Evolutionary conservation across 176 grass and related monocot species (phyloP).

Genomic region (bread wheat (Triticum aestivum)): DNA sequence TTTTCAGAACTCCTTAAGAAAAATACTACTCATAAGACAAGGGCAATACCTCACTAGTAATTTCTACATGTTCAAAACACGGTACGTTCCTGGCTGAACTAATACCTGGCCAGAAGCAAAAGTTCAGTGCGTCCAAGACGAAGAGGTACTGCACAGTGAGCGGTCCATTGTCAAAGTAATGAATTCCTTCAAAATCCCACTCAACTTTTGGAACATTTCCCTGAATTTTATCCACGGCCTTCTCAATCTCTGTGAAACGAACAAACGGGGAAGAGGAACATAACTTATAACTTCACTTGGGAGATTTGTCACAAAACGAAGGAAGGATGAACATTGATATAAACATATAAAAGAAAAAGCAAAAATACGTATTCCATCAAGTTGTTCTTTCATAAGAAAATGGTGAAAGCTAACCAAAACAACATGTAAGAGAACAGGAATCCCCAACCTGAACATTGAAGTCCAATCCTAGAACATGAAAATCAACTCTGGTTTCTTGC

Average conservation of each 20-base stretch:
- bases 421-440: not conserved
- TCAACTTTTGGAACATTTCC: slow-evolving; percentile 78
- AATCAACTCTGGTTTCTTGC: not conserved
- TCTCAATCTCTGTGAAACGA: slow-evolving; percentile 71
- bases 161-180: slow-evolving; percentile 85
- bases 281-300: not conserved
- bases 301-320: not conserved
- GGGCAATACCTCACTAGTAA: not conserved
- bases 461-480: not conserved
- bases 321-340: not conserved
- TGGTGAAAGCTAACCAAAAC: not conserved
- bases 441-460: not conserved
- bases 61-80: not conserved
- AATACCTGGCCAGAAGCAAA: slow-evolving; percentile 98
- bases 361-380: not conserved
- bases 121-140: slow-evolving; percentile 85
- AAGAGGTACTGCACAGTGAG: slow-evolving; percentile 89
- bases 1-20: not conserved
- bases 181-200: slow-evolving; percentile 97
- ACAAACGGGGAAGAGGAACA: not conserved
- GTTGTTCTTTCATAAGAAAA: not conserved
- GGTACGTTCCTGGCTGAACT: not conserved
- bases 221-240: slow-evolving; percentile 62
- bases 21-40: not conserved
- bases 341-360: not conserved